Base-by-base conservation (phyloP, 768 basidiomycete genomes). In the Lentinula detonsa region DNA sequence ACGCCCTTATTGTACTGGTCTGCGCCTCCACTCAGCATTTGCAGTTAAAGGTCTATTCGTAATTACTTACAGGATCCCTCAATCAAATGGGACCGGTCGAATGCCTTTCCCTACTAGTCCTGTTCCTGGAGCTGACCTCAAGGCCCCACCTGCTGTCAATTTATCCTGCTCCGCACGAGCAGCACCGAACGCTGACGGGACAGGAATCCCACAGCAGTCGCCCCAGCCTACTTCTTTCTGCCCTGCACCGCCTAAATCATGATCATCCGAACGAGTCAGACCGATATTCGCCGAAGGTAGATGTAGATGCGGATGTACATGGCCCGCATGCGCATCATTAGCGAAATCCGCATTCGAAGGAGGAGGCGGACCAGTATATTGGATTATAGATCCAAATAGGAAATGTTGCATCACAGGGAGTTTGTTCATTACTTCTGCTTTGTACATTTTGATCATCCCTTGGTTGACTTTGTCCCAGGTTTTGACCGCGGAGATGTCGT, bases 391-490 rank as follows among this genome's bases (percentile, higher is more conserved):
- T 2, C 97, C 96, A 66, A 98, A 98, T 49, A 95, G 78, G 72
- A 98, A 95, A 73, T 99, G 97, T 73, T 98, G 96, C 40, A 93
- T 84, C 60, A 99, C 94, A 1, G 97, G 96, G 2, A 98, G 86
- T 68, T 98, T 98, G 61, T 88, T 90, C 10, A 98, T 80, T 0
- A 99, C 96, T 72, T 99, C 95, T 40, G 93, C 95, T 48, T 81
- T 80, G 76, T 95, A 98, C 96, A 99, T 98, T 73, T 98, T 99
- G 73, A 91, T 81, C 93, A 99, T 97, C 3, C 96, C 96, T 5
- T 80, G 74, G 72, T 98, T 98, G 65, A 98, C 93, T 72, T 97
- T 98, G 68, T 93, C 91, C 96, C 96, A 98, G 9, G 91, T 88
- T 73, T 91, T 93, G 3, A 93, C 94, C 0, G 89, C 93, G 1